These are phyloP conservation scores for Eucalyptus sp. DNA, from an alignment of 345 rosid species.

Conservation along the genomic window DNA sequence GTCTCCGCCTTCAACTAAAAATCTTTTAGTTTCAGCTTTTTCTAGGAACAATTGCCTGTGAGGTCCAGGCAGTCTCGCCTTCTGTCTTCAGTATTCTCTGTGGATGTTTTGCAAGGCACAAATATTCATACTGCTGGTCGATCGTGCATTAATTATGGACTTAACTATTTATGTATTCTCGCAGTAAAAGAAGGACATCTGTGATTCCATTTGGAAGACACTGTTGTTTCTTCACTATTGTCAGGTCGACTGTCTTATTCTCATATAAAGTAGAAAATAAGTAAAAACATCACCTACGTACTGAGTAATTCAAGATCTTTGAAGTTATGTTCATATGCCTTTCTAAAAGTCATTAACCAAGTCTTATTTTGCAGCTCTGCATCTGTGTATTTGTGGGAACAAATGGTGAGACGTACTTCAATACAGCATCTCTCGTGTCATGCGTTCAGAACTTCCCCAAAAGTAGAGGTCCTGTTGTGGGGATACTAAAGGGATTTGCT, in stretches of 20 bases:
- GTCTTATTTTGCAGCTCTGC: slow-evolving; percentile 42
- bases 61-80: not conserved
- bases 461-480: slow-evolving; percentile 75
- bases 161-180: not conserved
- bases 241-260: not conserved
- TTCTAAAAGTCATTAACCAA: not conserved
- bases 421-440: slow-evolving; percentile 71
- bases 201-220: not conserved
- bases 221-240: not conserved
- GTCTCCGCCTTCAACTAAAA: not conserved
- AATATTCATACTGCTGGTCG: not conserved
- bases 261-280: not conserved
- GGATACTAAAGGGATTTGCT: slow-evolving; percentile 81
- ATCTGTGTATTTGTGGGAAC: slow-evolving; percentile 65
- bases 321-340: not conserved
- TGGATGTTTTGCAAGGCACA: not conserved
- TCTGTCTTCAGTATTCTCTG: not conserved
- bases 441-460: slow-evolving; percentile 83
- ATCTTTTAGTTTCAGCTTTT: not conserved
- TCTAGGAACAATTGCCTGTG: not conserved
- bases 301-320: not conserved
- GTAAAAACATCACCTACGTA: not conserved
- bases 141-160: not conserved
- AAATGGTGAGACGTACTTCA: slow-evolving; percentile 87
- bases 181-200: not conserved